Conservation (phyloP, 1,284 basidiomycete genomes). For the Rhodotorula sp. region DNA sequence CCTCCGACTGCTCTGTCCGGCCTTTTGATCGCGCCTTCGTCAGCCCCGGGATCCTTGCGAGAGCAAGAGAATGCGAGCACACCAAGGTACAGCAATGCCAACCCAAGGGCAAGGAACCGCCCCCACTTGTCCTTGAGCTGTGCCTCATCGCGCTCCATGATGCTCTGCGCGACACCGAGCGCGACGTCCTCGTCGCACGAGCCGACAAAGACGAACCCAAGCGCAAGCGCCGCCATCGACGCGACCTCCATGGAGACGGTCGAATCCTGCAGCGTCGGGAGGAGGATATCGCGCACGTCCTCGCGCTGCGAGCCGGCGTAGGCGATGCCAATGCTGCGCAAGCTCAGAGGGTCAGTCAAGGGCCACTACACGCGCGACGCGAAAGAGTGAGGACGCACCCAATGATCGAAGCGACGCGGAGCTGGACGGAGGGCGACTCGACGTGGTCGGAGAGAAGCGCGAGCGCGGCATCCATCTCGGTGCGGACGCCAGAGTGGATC, state of each 20-base stretch:
- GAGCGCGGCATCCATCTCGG: conserved; percentile 90
- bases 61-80: conserved; percentile 41
- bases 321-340: conserved; percentile 74
- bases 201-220: conserved; percentile 95
- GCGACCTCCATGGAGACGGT: conserved; percentile 84
- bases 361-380: not conserved
- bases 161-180: conserved; percentile 81
- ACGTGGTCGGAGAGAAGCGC: conserved; percentile 90
- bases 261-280: conserved; percentile 82
- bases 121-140: conserved; percentile 90
- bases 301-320: conserved; percentile 91
- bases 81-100: conserved; percentile 92
- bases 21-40: conserved; percentile 56
- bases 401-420: conserved; percentile 86
- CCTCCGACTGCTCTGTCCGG: conserved; percentile 86
- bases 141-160: conserved; percentile 83
- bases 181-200: conserved; percentile 93
- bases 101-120: conserved; percentile 82
- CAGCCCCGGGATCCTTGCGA: not conserved
- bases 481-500: conserved; percentile 83
- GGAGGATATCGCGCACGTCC: conserved; percentile 74
- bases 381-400: conserved; percentile 53
- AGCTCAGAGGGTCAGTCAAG: conserved; percentile 9
- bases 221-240: conserved; percentile 78
- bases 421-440: conserved; percentile 78